Evolutionary conservation across 352 stramenopile species (phyloP).

Genomic region (Phytopythium montanum): DNA sequence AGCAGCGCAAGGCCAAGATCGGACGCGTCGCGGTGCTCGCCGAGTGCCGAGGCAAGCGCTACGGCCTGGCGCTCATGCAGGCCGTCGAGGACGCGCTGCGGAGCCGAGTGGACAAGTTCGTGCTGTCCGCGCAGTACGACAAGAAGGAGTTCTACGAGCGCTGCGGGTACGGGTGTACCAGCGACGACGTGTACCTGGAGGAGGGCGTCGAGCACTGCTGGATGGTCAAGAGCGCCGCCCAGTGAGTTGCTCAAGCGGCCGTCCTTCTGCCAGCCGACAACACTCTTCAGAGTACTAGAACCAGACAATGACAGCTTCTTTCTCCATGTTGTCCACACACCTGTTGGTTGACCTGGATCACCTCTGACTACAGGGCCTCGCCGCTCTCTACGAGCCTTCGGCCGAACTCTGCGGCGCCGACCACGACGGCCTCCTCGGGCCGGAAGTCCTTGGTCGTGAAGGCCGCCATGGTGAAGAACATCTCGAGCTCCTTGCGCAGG

Average conservation of each 20-base stretch:
- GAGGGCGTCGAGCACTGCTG: slow-evolving; percentile 52
- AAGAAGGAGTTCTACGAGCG: slow-evolving; percentile 68
- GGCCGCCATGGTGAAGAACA: slow-evolving; percentile 37
- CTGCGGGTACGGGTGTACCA: slow-evolving; percentile 50
- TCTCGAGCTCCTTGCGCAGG: slow-evolving; percentile 46
- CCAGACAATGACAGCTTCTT: too few species aligned
- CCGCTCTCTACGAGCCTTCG: slow-evolving; percentile 31
- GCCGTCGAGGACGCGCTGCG: slow-evolving; percentile 39
- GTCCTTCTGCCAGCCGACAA: too few species aligned
- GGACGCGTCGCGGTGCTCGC: slow-evolving; percentile 57
- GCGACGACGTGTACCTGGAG: slow-evolving; percentile 51
- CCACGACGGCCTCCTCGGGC: slow-evolving; percentile 56
- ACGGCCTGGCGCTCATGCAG: slow-evolving; percentile 50
- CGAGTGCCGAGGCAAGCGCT: slow-evolving; percentile 56
- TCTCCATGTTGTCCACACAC: too few species aligned
- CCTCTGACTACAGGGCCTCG: too few species aligned
- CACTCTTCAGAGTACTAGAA: too few species aligned
- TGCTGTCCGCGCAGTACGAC: slow-evolving; percentile 51
- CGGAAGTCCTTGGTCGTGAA: slow-evolving; percentile 50
- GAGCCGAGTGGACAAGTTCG: slow-evolving; percentile 33
- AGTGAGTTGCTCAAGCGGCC: background rate
- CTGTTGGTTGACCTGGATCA: too few species aligned
- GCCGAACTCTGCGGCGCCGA: slow-evolving; percentile 55
- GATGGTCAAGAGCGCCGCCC: slow-evolving; percentile 32
- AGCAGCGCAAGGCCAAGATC: slow-evolving; percentile 47